These are phyloP conservation scores for Pichia sp. DNA, from an alignment of 1,139 yeast genomes.

Conservation along the genomic window DNA sequence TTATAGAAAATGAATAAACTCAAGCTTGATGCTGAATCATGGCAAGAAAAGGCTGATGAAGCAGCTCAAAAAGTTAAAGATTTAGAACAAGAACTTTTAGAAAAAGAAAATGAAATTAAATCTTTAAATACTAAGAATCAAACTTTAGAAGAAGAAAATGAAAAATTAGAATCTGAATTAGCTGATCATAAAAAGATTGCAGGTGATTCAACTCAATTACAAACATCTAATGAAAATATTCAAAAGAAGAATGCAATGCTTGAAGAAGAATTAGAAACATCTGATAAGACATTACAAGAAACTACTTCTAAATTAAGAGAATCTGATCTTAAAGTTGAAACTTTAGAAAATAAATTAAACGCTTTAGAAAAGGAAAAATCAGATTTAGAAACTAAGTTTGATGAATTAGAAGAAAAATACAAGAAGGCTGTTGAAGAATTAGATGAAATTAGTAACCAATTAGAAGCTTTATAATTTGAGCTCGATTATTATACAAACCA, in stretches of 20 bases:
- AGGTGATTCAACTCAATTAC: conserved; percentile 86
- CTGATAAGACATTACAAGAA: conserved; percentile 87
- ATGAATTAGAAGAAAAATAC: conserved; percentile 80
- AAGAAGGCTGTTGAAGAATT: conserved; percentile 81
- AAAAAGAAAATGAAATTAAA: conserved; percentile 93
- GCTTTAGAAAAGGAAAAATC: conserved; percentile 91
- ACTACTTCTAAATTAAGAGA: conserved; percentile 93
- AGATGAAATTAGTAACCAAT: conserved; percentile 89
- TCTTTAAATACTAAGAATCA: conserved; percentile 90
- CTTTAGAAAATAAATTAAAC: conserved; percentile 89
- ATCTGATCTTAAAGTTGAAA: conserved; percentile 95
- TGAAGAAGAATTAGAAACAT: conserved; percentile 91
- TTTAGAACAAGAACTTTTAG: conserved; percentile 84
- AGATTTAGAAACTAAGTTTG: conserved; percentile 85
- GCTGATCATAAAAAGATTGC: conserved; percentile 82
- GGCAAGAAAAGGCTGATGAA: conserved; percentile 96
- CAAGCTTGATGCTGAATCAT: conserved; percentile 91
- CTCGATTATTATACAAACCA: background rate
- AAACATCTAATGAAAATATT: conserved; percentile 84
- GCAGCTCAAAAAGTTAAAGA: conserved; percentile 73
- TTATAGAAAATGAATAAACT: conserved; percentile 76
- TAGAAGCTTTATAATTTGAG: conserved; percentile 64
- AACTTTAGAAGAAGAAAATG: conserved; percentile 85
- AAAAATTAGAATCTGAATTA: conserved; percentile 76
- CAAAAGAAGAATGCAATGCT: conserved; percentile 87